Evolutionary conservation across 768 basidiomycete genomes (phyloP), one percentile per base, ranked within the genome.

Genomic region (Xerocomus potaroensis): DNA sequence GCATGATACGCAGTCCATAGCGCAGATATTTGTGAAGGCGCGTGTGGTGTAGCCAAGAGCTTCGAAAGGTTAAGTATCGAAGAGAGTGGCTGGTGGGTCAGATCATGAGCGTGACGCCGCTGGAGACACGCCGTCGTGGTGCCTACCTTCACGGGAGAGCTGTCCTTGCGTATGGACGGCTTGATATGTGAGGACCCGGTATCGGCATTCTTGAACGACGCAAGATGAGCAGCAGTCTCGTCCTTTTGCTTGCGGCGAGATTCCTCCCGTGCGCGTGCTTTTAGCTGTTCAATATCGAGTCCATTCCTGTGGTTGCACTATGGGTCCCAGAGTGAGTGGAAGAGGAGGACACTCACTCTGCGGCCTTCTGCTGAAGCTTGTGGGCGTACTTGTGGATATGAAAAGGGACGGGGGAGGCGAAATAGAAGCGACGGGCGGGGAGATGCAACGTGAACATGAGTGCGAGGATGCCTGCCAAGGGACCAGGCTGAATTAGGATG

Each of bases 1-100:
- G 80, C 76, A 62, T 98, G 94, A 60, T 94, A 97, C 0, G 87
- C 77, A 3, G 81, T 88, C 95, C 95, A 98, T 0, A 97, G 74
- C 0, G 83, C 76, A 4, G 84, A 77, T 56, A 99, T 77, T 60
- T 90, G 87, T 9, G 78, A 77, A 5, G 81, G 45, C 3, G 86
- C 83, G 62, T 91, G 87, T 1, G 86, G 79, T 9, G 77, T 76
- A 21, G 77, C 70, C 47, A 88, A 58, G 19, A 94, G 67, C 43
- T 81, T 79, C 16, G 80, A 69, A 11, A 94, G 63, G 64, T 96
- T 92, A 55, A 97, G 71, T 50, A 96, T 84, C 8, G 76, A 80
- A 4, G 82, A 78, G 18, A 98, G 74, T 9, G 92, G 84, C 95
- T 97, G 14, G 40, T 2, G 6, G 23, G 31, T 48, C 18, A 15